Conservation (phyloP, 2,329 filamentous ascomycete genomes). For the Kalmusia sp. region DNA sequence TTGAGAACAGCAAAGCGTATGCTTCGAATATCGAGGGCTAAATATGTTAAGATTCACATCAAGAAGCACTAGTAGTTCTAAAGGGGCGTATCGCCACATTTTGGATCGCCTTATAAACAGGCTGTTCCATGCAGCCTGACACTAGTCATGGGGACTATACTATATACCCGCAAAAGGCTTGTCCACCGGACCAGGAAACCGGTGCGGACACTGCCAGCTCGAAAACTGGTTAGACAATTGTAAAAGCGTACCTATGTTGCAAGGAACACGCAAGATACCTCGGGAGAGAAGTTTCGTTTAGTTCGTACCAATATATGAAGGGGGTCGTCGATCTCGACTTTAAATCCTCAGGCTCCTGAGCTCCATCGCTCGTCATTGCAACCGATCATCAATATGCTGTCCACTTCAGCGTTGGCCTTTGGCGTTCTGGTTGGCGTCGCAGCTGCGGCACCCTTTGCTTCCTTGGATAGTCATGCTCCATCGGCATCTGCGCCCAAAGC, state of each 20-base stretch:
- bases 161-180: not conserved
- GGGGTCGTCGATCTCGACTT: not conserved
- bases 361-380: not conserved
- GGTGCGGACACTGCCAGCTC: not conserved
- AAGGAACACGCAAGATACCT: not conserved
- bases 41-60: not conserved
- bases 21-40: not conserved
- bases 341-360: not conserved
- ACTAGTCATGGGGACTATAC: not conserved
- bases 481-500: not conserved
- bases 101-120: not conserved
- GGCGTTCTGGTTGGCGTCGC: not conserved
- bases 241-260: not conserved
- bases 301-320: slow-evolving; percentile 1
- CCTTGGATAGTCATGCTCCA: not conserved
- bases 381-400: slow-evolving; percentile 1
- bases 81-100: not conserved
- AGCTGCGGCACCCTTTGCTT: not conserved
- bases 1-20: not conserved
- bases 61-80: not conserved
- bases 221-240: not conserved
- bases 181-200: not conserved
- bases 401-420: not conserved
- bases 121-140: not conserved
- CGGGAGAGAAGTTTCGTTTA: not conserved